These are phyloP conservation scores for Cyclotella cryptica DNA, from an alignment of 108 stramenopile species.

Conservation along the genomic window DNA sequence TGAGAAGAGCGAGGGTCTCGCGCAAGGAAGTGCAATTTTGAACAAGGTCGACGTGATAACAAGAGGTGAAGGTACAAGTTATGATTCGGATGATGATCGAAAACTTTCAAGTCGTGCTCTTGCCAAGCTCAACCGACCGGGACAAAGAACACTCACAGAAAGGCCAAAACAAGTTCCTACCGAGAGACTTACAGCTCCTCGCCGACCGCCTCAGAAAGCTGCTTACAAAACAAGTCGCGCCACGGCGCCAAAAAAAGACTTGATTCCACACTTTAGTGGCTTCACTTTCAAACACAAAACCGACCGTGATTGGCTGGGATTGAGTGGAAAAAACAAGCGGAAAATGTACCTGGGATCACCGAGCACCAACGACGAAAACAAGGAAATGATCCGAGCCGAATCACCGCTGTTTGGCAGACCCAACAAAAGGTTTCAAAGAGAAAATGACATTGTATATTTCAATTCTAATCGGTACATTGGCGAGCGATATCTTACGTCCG, in stretches of 20 bases:
- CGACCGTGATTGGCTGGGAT: constrained; percentile 66
- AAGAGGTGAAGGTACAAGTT: constrained; percentile 12
- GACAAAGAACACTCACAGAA: background rate
- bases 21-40: constrained; percentile 14
- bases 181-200: background rate
- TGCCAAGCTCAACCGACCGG: constrained; percentile 18
- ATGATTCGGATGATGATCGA: constrained; percentile 29
- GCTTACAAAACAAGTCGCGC: background rate
- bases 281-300: constrained; percentile 53
- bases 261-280: constrained; percentile 67
- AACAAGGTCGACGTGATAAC: constrained; percentile 26
- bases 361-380: constrained; percentile 10
- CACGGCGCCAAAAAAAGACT: constrained; percentile 20
- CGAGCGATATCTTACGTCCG: constrained; percentile 55
- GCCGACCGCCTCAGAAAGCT: constrained; percentile 9
- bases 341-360: constrained; percentile 33
- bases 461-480: constrained; percentile 82
- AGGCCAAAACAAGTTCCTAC: background rate
- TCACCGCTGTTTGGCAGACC: constrained; percentile 20
- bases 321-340: constrained; percentile 32
- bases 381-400: constrained; percentile 27
- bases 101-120: constrained; percentile 30
- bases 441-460: constrained; percentile 63
- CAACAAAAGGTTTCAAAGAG: constrained; percentile 8
- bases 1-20: constrained; percentile 41